Percentiles rank a stretch among this genome's conserved stretches.
phyloP scores from a whole-genome alignment of 192 early-diverging fungal species.

The Coemansia sp. region DNA sequence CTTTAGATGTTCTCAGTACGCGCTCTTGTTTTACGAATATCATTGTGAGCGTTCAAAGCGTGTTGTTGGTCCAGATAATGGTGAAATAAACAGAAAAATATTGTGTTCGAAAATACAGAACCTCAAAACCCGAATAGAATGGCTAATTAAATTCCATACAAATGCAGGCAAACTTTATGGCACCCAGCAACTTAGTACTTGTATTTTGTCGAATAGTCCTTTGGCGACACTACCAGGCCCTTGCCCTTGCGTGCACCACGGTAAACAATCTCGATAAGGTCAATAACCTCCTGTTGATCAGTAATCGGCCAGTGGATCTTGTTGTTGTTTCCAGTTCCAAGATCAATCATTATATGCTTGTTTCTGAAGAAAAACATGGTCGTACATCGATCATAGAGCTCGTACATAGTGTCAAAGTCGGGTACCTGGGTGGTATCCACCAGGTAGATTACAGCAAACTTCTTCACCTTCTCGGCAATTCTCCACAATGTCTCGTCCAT shows the following conservation, averaged over 20 bases:
- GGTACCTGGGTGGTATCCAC: conserved; percentile 96
- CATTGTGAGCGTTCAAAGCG: conserved; percentile 7
- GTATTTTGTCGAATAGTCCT: conserved; percentile 98
- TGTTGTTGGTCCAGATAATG: background rate
- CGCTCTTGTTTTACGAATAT: conserved; percentile 41
- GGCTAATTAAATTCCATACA: background rate
- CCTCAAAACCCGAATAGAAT: background rate
- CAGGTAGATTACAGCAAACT: conserved; percentile 97
- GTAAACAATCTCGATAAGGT: conserved; percentile 86
- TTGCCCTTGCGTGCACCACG: conserved; percentile 94
- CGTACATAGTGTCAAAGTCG: conserved; percentile 95
- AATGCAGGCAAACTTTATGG: conserved; percentile 14
- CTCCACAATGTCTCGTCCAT: conserved; percentile 96
- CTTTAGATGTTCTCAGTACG: conserved; percentile 32
- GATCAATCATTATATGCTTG: conserved; percentile 98
- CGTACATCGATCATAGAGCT: conserved; percentile 97
- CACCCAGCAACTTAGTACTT: conserved; percentile 69
- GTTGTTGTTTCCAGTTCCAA: conserved; percentile 99
- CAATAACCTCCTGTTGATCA: conserved; percentile 95
- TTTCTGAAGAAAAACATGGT: conserved; percentile 97
- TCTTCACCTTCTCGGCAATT: conserved; percentile 94
- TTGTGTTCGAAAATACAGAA: background rate
- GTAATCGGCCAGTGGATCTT: conserved; percentile 97
- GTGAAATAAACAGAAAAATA: background rate
- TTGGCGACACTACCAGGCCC: conserved; percentile 95